Evolutionary conservation across 768 basidiomycete species (phyloP).

Genomic region (Phaffia australis): DNA sequence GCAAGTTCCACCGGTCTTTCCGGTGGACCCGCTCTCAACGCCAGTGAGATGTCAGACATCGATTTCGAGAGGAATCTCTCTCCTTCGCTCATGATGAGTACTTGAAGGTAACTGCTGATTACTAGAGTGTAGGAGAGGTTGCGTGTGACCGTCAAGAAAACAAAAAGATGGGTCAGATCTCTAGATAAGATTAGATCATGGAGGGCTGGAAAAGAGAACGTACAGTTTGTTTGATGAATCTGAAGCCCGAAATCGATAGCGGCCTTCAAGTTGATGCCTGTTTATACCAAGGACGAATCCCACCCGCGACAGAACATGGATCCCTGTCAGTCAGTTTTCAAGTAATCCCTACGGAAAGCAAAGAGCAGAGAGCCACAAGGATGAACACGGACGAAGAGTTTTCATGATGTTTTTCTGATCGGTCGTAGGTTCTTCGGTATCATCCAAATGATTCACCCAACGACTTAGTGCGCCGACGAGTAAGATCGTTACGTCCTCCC

Average conservation of each 20-base stretch:
- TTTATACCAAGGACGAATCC: background rate
- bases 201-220: background rate
- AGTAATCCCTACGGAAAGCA: background rate
- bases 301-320: too few relatives aligned
- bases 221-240: constrained; percentile 13
- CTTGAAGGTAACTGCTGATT: constrained; percentile 85
- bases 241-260: constrained; percentile 76
- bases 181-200: background rate
- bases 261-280: constrained; percentile 73
- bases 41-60: constrained; percentile 55
- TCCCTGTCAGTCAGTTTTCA: too few relatives aligned
- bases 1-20: constrained; percentile 69
- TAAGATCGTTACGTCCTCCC: constrained; percentile 65
- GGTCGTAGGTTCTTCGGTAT: constrained; percentile 57
- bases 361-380: constrained; percentile 11
- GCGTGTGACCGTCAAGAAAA: constrained; percentile 47
- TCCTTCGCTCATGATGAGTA: constrained; percentile 91
- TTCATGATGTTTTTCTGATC: constrained; percentile 63
- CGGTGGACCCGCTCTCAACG: constrained; percentile 52
- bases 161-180: constrained; percentile 25
- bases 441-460: constrained; percentile 78
- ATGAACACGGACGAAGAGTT: constrained; percentile 53
- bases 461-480: constrained; percentile 82
- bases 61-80: constrained; percentile 75
- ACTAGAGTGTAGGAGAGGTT: constrained; percentile 51